Percentiles rank a stretch among this genome's conserved stretches.
These are phyloP conservation scores for Malassezia slooffiae DNA, from an alignment of 1,284 basidiomycete species.

Conservation along the genomic window DNA sequence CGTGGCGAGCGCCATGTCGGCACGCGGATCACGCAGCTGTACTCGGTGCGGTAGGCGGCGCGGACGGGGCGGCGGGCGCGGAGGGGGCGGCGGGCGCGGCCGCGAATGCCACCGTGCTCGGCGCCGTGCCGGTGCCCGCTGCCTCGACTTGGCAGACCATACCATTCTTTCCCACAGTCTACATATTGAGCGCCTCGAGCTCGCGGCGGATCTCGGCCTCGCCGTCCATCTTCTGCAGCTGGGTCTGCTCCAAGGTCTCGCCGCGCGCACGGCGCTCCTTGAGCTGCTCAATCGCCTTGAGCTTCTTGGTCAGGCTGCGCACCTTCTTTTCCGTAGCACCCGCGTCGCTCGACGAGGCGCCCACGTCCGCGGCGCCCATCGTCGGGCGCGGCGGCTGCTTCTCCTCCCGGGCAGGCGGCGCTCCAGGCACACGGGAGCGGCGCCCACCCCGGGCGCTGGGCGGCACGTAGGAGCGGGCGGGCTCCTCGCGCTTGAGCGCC, in stretches of 20 bases:
- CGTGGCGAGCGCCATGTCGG: slow-evolving; percentile 8
- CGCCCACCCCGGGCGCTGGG: slow-evolving; percentile 2
- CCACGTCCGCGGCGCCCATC: slow-evolving; percentile 29
- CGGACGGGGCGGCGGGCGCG: neutral
- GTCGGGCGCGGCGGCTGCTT: slow-evolving; percentile 13
- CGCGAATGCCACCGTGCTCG: too few relatives aligned
- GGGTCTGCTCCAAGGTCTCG: slow-evolving; percentile 80
- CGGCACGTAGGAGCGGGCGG: slow-evolving; percentile 2
- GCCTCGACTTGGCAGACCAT: too few relatives aligned
- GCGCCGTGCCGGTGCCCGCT: too few relatives aligned
- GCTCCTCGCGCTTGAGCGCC: slow-evolving; percentile 20
- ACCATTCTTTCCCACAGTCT: slow-evolving; percentile 14
- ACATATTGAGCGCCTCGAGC: slow-evolving; percentile 55
- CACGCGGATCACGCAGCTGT: slow-evolving; percentile 13
- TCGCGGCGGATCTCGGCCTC: slow-evolving; percentile 73
- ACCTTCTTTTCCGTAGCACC: slow-evolving; percentile 47
- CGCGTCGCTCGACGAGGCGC: slow-evolving; percentile 18
- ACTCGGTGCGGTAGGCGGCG: slow-evolving; percentile 9
- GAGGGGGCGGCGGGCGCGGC: neutral
- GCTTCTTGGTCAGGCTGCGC: slow-evolving; percentile 86
- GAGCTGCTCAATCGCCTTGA: slow-evolving; percentile 82
- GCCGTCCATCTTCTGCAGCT: slow-evolving; percentile 85
- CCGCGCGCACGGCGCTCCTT: slow-evolving; percentile 78
- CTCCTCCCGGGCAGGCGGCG: neutral
- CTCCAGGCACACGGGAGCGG: slow-evolving; percentile 10